A percentile compares a stretch with the other conserved stretches of the same genome.
phyloP scores from a whole-genome alignment of 305 asterid genomes.

The Stenogyne calaminthoides region DNA sequence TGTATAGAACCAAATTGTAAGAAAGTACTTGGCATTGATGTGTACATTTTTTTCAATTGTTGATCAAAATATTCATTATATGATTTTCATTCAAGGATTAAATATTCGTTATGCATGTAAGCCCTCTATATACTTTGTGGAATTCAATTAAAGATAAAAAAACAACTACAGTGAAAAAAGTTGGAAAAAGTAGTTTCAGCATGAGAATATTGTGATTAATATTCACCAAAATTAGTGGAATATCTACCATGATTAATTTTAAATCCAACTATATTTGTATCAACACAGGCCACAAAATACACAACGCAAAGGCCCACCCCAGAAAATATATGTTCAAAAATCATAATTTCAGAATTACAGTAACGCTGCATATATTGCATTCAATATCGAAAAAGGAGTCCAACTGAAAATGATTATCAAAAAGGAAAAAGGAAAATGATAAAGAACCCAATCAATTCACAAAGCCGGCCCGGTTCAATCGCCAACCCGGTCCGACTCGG shows the following conservation, averaged over 20 bases:
- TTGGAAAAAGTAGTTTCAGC: neutral
- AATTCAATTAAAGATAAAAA: no score
- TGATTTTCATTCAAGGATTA: neutral
- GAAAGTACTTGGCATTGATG: no score
- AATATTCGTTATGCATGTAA: no score
- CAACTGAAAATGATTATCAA: no score
- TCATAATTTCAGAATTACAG: neutral
- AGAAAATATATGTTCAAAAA: neutral
- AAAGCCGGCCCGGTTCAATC: conserved; percentile 28
- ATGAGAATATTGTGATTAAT: no score
- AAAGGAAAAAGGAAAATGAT: neutral
- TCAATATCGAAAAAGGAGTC: neutral
- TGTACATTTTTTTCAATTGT: neutral
- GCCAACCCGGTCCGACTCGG: conserved; percentile 33
- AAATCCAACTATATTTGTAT: neutral
- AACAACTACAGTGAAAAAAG: no score
- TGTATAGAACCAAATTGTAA: neutral
- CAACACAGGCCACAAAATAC: no score
- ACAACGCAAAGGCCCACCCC: neutral
- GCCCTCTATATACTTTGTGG: neutral
- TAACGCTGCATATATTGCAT: neutral
- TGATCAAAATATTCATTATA: neutral
- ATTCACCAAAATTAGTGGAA: neutral
- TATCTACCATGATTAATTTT: neutral
- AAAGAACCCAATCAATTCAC: neutral